Base-by-base conservation (phyloP, 768 basidiomycete species). In the Floccularia luteovirens region DNA sequence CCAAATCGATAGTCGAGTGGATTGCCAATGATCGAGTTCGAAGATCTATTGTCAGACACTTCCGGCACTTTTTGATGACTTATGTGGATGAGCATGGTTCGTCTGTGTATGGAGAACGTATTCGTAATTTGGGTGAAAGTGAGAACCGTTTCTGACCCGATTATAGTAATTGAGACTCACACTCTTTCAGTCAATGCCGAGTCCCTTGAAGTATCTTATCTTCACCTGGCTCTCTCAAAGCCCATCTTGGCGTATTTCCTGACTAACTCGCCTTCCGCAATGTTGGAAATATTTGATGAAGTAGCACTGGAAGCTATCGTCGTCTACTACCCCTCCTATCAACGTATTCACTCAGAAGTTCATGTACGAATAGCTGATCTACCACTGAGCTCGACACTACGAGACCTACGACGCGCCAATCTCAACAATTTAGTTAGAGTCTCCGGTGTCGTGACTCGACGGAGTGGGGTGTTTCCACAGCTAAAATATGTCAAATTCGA, bases 401-500 rank as follows among this genome's bases (percentile, higher is more conserved):
- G 96, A 37, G 94, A 98, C 54, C 79, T 99, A 24, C 84, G 96
- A 20, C 83, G 96, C 35, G 74, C 78, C 28, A 85, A 98, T 55
- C 73, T 98, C 36, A 97, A 98, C 67, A 91, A 88, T 48, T 82
- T 99, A 31, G 92, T 99, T 23, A 85, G 96, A 25, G 87, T 99
- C 5, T 79, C 84, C 5, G 96, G 96, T 10, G 96, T 99, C 13
- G 96, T 99, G 32, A 99, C 96, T 1, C 71, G 96, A 43, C 75
- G 96, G 27, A 90, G 82, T 6, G 94, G 96, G 7, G 93, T 99
- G 7, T 98, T 98, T 62, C 96, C 96, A n/a, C 96, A 99, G 60
- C 68, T 99, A 44, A 98, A 99, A 66, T 96, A 97, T 54, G 93
- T 99, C 60, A 98, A 97, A 58, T 99, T 99, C 53, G 91, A 98